Evolutionary conservation across 2,329 filamentous ascomycete species (phyloP), one percentile per base, ranked within the genome.

Genomic region (Penicillium verrucosum): DNA sequence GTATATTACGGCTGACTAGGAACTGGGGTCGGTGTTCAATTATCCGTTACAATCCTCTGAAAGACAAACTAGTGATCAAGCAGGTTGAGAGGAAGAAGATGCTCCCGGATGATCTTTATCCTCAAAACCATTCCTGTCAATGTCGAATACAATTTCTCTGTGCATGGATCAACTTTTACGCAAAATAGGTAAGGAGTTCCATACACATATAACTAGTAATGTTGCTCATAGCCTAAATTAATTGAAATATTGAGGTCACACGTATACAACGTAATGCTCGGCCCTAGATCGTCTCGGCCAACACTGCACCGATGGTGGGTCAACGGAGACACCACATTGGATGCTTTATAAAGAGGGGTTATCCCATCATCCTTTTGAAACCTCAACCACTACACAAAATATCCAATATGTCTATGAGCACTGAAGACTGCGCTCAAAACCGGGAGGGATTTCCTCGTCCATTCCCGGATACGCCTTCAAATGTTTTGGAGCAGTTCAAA

Each of bases 401-500:
- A 23, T 25, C 32, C 18, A 38, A 59, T 4, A 77, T 77, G 75
- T 77, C 75, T 38, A 76, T 77, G 74, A 68, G 57, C 18, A 56
- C 68, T 23, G 58, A 68, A 23, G 73, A 77, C 41, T 68, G 68
- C 55, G 60, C 58, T 12, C 59, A 57, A 8, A 50, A 34, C 46
- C 68, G 75, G 7, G 62, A 65, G 2, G 74, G 75, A 21, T 75
- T 75, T 57, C 73, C 73, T 5, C 70, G 70, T 8, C 74, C 73
- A 1, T 72, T 75, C 50, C 75, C 75, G 4, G 60, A 72, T 53
- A 77, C 71, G 0, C 73, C 76, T 1, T 60, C 63, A 36, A 80
- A 80, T 54, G 79, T 80, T 1, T 48, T 80, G 1, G 72, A 80
- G 42, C 79, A 81, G 48, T 70, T 81, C 45, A 68, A 65, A 14